Percentiles rank a stretch among this genome's conserved stretches.
Conservation (phyloP, 1,284 basidiomycete species). For the Pholiota adiposa region DNA sequence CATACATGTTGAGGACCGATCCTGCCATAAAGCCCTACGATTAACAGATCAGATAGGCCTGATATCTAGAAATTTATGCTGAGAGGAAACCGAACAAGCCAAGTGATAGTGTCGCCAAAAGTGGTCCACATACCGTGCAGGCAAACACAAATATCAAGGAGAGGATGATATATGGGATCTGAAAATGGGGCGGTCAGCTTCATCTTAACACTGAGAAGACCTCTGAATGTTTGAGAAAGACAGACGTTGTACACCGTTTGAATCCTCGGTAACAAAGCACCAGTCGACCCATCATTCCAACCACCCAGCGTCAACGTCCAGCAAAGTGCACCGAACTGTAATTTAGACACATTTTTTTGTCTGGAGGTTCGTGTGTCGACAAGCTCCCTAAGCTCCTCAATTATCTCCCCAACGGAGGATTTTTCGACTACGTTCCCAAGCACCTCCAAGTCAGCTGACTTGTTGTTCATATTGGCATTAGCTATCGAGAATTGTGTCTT, state of each 20-base stretch:
- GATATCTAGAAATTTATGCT: neutral
- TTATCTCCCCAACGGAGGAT: neutral
- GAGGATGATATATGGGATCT: slow-evolving; percentile 35
- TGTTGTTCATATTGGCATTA: too few relatives aligned
- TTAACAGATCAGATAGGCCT: neutral
- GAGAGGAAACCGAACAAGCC: neutral
- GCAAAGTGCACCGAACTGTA: slow-evolving; percentile 37
- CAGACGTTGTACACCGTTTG: slow-evolving; percentile 1
- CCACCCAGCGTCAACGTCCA: slow-evolving; percentile 46
- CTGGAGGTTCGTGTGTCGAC: neutral
- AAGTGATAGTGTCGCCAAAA: too few relatives aligned
- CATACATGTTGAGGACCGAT: slow-evolving; percentile 12
- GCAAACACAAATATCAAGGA: slow-evolving; percentile 16
- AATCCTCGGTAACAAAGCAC: slow-evolving; percentile 52
- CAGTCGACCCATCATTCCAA: slow-evolving; percentile 62
- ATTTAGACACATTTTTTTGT: slow-evolving; percentile 5
- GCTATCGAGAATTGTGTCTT: neutral
- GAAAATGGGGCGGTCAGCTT: slow-evolving; percentile 25
- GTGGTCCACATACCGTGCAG: neutral
- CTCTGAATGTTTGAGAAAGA: neutral
- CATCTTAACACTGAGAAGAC: neutral
- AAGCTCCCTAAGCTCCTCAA: neutral
- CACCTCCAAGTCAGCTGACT: neutral
- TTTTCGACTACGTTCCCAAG: neutral
- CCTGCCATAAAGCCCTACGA: slow-evolving; percentile 17